Percentiles rank a stretch among this genome's conserved stretches.
Evolutionary conservation across 495 filamentous ascomycete species (phyloP).

Genomic region (Neurospora sp.): DNA sequence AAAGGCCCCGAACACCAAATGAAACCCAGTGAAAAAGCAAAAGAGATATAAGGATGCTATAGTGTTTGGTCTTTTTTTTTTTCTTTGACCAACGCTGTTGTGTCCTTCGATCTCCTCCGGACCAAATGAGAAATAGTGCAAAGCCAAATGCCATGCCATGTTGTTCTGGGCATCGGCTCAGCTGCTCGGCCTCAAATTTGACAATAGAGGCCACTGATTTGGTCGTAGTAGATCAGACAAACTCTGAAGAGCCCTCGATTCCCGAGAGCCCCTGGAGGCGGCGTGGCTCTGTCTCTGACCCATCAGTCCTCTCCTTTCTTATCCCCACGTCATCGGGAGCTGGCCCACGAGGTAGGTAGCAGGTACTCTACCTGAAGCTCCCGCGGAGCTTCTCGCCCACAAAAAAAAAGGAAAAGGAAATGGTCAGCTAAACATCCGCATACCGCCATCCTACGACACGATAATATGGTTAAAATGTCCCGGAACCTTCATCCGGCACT

Average conservation of each 20-base stretch:
- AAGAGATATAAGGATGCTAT: background rate
- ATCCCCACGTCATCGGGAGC: background rate
- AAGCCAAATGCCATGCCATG: background rate
- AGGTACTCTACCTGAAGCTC: background rate
- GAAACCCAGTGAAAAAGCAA: background rate
- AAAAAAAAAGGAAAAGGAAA: background rate
- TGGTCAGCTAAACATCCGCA: background rate
- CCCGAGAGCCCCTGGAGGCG: background rate
- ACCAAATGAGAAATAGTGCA: background rate
- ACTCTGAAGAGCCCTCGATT: background rate
- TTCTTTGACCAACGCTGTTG: background rate
- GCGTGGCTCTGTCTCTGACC: background rate
- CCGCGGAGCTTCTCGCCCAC: background rate
- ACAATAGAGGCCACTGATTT: background rate
- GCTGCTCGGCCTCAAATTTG: background rate
- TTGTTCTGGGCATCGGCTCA: background rate
- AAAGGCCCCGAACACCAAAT: background rate
- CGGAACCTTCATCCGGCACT: slow-evolving; percentile 67
- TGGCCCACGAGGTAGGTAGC: background rate
- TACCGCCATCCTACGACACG: slow-evolving; percentile 31
- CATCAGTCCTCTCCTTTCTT: background rate
- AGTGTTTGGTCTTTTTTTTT: background rate
- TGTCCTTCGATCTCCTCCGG: background rate
- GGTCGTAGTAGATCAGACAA: background rate
- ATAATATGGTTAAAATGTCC: slow-evolving; percentile 86